phyloP scores from a whole-genome alignment of 2,329 filamentous ascomycete genomes.

The Stachybotrys chartarum region DNA sequence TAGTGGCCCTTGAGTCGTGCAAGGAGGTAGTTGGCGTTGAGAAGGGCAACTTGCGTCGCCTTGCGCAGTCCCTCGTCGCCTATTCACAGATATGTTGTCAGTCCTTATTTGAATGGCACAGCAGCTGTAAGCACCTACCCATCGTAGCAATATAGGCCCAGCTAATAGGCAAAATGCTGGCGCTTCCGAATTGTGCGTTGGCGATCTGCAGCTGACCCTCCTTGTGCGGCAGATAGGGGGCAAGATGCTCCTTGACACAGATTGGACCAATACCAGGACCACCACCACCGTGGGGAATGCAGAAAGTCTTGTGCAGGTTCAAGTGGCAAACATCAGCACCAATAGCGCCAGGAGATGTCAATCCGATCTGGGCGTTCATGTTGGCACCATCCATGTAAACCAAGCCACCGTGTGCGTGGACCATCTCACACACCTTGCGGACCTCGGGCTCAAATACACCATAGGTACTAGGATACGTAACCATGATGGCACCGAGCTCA shows the following conservation, averaged over 20 bases:
- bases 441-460: slow-evolving; percentile 90
- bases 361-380: slow-evolving; percentile 95
- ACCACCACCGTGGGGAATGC: slow-evolving; percentile 92
- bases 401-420: slow-evolving; percentile 82
- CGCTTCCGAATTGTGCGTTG: slow-evolving; percentile 73
- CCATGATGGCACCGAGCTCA: slow-evolving; percentile 86
- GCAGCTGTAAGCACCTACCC: slow-evolving; percentile 21
- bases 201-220: slow-evolving; percentile 37
- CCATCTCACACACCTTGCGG: slow-evolving; percentile 76
- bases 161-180: slow-evolving; percentile 86
- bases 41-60: slow-evolving; percentile 81
- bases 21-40: slow-evolving; percentile 97
- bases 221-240: slow-evolving; percentile 53
- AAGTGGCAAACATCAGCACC: slow-evolving; percentile 97
- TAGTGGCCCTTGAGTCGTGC: slow-evolving; percentile 80
- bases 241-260: slow-evolving; percentile 77
- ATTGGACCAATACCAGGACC: slow-evolving; percentile 93
- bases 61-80: slow-evolving; percentile 65
- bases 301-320: slow-evolving; percentile 98
- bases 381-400: slow-evolving; percentile 99
- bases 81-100: not conserved
- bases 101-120: not conserved
- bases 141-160: slow-evolving; percentile 96
- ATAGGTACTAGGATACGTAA: slow-evolving; percentile 92
- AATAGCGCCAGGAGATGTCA: slow-evolving; percentile 91